Conservation (phyloP, 1,284 basidiomycete species). For the Stygiomarasmius scandens region DNA sequence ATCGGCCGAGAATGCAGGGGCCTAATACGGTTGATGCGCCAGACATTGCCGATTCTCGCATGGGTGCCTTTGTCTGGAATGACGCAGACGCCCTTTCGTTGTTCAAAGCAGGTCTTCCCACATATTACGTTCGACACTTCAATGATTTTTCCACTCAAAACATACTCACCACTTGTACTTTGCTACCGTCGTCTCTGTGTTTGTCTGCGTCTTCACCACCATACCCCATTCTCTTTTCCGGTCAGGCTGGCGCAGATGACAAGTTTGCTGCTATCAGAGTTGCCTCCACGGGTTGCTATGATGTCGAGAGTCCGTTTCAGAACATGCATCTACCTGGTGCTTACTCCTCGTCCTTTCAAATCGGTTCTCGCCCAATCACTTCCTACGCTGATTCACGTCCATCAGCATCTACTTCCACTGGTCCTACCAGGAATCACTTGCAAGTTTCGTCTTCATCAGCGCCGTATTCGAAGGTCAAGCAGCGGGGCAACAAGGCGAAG, state of each 20-base stretch:
- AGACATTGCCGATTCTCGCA: background rate
- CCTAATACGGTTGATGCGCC: no score
- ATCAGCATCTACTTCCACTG: background rate
- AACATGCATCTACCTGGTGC: constrained; percentile 4
- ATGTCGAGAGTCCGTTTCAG: background rate
- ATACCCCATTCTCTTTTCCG: background rate
- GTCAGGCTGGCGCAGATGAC: constrained; percentile 6
- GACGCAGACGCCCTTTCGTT: constrained; percentile 1
- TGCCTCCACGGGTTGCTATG: background rate
- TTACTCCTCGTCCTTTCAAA: background rate
- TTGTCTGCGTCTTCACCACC: background rate
- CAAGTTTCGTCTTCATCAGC: background rate
- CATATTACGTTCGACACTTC: background rate
- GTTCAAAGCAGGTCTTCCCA: background rate
- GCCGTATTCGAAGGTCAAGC: background rate
- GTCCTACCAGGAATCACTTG: background rate
- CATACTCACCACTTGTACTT: background rate
- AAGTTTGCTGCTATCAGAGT: constrained; percentile 10
- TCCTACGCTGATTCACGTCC: background rate
- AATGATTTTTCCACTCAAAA: background rate
- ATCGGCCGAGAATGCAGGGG: background rate
- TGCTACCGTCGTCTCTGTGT: background rate
- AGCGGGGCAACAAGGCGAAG: no score
- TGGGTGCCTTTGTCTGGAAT: constrained; percentile 9
- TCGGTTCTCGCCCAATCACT: background rate